These are phyloP conservation scores for Scolecobasidium constrictum DNA, from an alignment of 2,329 filamentous ascomycete genomes.

Conservation along the genomic window DNA sequence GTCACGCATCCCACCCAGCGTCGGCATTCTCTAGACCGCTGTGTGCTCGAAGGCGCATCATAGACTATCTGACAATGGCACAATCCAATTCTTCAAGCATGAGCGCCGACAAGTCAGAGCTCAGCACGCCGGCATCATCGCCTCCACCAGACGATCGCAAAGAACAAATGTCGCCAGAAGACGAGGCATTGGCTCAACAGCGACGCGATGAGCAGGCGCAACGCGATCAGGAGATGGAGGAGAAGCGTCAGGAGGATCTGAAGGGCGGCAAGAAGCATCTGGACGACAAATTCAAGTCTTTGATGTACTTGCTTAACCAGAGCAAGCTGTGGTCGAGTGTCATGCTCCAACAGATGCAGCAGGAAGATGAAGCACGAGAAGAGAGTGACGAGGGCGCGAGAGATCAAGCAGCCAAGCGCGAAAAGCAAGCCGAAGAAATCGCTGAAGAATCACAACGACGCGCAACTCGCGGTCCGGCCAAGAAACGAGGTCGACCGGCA, in stretches of 20 bases:
- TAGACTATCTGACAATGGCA: too few species aligned
- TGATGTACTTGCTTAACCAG: slow-evolving; percentile 41
- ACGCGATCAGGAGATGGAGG: slow-evolving; percentile 31
- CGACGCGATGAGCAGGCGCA: slow-evolving; percentile 34
- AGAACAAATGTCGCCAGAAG: slow-evolving; percentile 33
- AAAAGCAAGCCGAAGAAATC: slow-evolving; percentile 35
- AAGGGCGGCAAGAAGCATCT: slow-evolving; percentile 33
- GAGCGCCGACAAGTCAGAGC: not conserved
- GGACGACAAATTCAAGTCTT: slow-evolving; percentile 40
- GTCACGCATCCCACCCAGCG: too few species aligned
- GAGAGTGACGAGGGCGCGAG: slow-evolving; percentile 33
- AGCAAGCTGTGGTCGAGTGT: slow-evolving; percentile 42
- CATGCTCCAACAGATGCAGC: slow-evolving; percentile 42
- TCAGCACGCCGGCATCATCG: slow-evolving; percentile 9
- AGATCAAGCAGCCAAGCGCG: slow-evolving; percentile 33
- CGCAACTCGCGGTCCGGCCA: slow-evolving; percentile 26
- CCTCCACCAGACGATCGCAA: slow-evolving; percentile 7
- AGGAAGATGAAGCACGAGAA: slow-evolving; percentile 37
- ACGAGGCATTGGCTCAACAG: slow-evolving; percentile 31
- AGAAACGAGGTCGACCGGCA: slow-evolving; percentile 27
- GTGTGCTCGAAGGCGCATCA: too few species aligned
- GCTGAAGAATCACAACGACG: slow-evolving; percentile 35
- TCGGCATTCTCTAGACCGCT: too few species aligned
- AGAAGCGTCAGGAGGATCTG: slow-evolving; percentile 34
- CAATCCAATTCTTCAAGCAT: slow-evolving; percentile 5